A percentile compares a stretch with the other conserved stretches of the same genome.
Evolutionary conservation across 2,329 filamentous ascomycete species (phyloP).

Genomic region (Talaromyces verruculosus): DNA sequence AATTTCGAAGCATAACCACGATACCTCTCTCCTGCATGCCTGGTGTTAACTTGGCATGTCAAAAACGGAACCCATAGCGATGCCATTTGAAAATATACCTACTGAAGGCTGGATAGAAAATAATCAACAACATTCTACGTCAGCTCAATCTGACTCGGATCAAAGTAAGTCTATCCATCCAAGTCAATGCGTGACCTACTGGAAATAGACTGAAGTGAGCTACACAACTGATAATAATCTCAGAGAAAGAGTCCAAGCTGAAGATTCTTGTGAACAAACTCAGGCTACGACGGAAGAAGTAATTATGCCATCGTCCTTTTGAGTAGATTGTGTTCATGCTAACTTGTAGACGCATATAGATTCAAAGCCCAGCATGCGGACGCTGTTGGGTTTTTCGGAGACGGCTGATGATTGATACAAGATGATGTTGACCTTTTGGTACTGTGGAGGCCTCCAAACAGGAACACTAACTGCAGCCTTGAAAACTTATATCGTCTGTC

Average conservation of each 20-base stretch:
- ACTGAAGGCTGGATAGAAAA: background rate
- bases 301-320: background rate
- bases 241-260: background rate
- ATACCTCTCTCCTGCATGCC: background rate
- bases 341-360: background rate
- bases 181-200: background rate
- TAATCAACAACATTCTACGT: background rate
- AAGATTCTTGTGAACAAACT: background rate
- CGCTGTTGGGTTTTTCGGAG: background rate
- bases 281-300: background rate
- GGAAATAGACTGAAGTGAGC: background rate
- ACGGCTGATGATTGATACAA: background rate
- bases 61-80: background rate
- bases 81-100: background rate
- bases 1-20: background rate
- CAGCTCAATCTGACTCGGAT: background rate
- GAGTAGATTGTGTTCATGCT: background rate
- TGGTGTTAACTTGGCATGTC: background rate
- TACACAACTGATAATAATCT: background rate
- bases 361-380: background rate
- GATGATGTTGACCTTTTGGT: background rate
- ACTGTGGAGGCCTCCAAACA: no score
- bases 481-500: no score
- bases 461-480: background rate
- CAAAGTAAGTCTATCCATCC: background rate